These are phyloP conservation scores for Plasmodium relictum DNA, from an alignment of 169 alveolate genomes.

Conservation along the genomic window DNA sequence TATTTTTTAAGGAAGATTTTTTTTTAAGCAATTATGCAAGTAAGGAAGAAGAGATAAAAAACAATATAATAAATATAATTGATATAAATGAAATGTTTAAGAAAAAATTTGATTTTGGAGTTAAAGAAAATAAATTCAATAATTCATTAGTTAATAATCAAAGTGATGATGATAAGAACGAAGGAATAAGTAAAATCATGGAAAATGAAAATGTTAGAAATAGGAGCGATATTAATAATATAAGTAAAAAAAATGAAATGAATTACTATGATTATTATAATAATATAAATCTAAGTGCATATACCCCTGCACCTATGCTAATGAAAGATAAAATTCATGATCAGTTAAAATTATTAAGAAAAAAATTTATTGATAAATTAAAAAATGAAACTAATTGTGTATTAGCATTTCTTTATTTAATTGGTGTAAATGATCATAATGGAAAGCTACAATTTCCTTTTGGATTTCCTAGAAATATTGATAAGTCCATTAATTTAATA, in stretches of 20 bases:
- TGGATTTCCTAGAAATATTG: conserved; percentile 91
- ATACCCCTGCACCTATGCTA: conserved; percentile 54
- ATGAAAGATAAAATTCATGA: conserved; percentile 57
- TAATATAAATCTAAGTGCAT: conserved; percentile 1
- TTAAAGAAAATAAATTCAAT: too few species aligned
- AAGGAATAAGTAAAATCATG: background rate
- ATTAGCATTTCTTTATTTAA: conserved; percentile 86
- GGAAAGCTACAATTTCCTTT: conserved; percentile 87
- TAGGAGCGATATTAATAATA: background rate
- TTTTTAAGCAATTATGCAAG: background rate
- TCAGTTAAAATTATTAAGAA: conserved; percentile 52
- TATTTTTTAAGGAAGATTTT: background rate
- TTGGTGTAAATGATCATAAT: conserved; percentile 84
- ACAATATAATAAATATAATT: background rate
- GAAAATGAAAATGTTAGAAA: background rate
- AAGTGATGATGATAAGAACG: background rate
- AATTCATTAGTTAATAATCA: too few species aligned
- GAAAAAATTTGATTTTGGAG: too few species aligned
- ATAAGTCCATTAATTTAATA: conserved; percentile 79
- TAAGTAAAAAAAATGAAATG: background rate
- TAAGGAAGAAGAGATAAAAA: background rate
- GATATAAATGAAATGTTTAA: background rate
- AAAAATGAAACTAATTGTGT: conserved; percentile 79
- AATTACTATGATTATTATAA: conserved; percentile 14
- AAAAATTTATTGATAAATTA: conserved; percentile 35